Conservation (phyloP, 2,329 filamentous ascomycete genomes). For the Cercospora sojina region DNA sequence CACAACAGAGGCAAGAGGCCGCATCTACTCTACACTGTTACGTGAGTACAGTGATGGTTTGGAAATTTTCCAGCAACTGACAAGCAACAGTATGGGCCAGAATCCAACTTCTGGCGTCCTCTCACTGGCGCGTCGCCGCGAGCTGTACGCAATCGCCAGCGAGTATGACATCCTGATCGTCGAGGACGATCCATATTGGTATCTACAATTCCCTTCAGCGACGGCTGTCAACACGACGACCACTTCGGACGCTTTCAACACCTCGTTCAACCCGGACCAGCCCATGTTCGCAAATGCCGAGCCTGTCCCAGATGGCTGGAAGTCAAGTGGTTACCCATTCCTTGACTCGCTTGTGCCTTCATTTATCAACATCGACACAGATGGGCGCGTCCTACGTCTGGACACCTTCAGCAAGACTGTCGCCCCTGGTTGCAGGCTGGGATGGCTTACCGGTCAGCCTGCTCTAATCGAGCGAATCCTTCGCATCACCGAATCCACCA, state of each 20-base stretch:
- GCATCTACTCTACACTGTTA: slow-evolving; percentile 85
- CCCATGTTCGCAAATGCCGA: slow-evolving; percentile 47
- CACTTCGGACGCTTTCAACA: slow-evolving; percentile 30
- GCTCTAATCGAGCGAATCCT: slow-evolving; percentile 70
- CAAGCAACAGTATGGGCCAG: slow-evolving; percentile 67
- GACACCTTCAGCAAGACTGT: slow-evolving; percentile 95
- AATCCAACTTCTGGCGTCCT: slow-evolving; percentile 81
- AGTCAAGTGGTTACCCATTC: slow-evolving; percentile 69
- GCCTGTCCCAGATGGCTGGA: slow-evolving; percentile 49
- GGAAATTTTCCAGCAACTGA: slow-evolving; percentile 11
- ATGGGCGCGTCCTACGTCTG: slow-evolving; percentile 83
- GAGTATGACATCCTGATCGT: slow-evolving; percentile 86
- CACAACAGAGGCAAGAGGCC: slow-evolving; percentile 69
- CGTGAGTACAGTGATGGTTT: slow-evolving; percentile 55
- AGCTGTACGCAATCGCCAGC: slow-evolving; percentile 77
- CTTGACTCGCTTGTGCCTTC: slow-evolving; percentile 81
- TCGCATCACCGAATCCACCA: slow-evolving; percentile 73
- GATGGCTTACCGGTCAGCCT: slow-evolving; percentile 87
- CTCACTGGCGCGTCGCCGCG: slow-evolving; percentile 68
- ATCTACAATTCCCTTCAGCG: slow-evolving; percentile 81
- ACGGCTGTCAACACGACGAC: slow-evolving; percentile 42
- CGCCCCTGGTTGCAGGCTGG: slow-evolving; percentile 82
- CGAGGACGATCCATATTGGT: slow-evolving; percentile 94
- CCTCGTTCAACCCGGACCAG: slow-evolving; percentile 33
- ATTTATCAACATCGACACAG: slow-evolving; percentile 75